Conservation (phyloP, 2,329 filamentous ascomycete genomes). For the Xylaria sp. region DNA sequence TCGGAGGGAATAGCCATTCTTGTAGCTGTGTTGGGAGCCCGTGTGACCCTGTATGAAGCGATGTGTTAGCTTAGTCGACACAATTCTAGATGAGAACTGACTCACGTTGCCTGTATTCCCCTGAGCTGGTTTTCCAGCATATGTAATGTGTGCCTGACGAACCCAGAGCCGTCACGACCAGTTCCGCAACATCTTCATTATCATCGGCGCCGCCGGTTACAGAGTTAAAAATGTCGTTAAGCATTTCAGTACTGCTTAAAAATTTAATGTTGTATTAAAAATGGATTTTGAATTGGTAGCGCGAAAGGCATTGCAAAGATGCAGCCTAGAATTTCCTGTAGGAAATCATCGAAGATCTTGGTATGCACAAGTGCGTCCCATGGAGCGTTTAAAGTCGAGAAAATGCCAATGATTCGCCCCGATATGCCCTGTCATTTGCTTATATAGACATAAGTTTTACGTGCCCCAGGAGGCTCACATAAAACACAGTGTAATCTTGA, state of each 20-base stretch:
- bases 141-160: constrained; percentile 40
- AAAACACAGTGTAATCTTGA: constrained; percentile 18
- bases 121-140: constrained; percentile 41
- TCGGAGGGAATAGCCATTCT: constrained; percentile 40
- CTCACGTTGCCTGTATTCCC: constrained; percentile 40
- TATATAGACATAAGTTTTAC: constrained; percentile 19
- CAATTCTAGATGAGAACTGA: neutral
- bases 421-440: neutral
- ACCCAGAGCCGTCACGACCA: constrained; percentile 42
- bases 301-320: neutral
- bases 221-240: constrained; percentile 36
- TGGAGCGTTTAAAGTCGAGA: neutral
- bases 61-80: neutral
- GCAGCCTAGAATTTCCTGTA: neutral
- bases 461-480: constrained; percentile 11
- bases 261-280: neutral
- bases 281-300: neutral
- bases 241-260: constrained; percentile 29
- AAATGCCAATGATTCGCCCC: constrained; percentile 4
- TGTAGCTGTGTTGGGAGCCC: constrained; percentile 36
- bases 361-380: neutral
- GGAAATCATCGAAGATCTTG: constrained; percentile 21
- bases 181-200: constrained; percentile 38
- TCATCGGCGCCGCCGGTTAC: constrained; percentile 32
- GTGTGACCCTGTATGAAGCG: constrained; percentile 32